Evolutionary conservation across 495 filamentous ascomycete genomes (phyloP).

Genomic region (Xylaria acuta): DNA sequence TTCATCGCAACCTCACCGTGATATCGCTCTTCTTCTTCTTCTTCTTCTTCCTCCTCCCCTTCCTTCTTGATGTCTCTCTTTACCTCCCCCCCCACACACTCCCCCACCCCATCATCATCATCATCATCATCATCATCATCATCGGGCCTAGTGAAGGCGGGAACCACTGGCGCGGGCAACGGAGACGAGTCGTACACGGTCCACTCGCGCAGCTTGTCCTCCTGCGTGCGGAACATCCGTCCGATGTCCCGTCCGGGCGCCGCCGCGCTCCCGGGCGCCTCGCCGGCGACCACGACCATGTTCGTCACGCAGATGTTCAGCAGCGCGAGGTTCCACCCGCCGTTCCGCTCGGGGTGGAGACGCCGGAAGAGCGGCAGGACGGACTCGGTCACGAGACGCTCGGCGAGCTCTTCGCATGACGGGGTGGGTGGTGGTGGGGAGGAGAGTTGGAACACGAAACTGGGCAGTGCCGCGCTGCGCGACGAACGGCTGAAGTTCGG

Average conservation of each 20-base stretch:
- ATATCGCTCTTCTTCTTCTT: background rate
- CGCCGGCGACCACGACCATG: slow-evolving; percentile 68
- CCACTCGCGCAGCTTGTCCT: slow-evolving; percentile 68
- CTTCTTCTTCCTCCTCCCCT: background rate
- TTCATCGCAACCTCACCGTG: background rate
- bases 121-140: no score
- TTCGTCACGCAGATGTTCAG: slow-evolving; percentile 89
- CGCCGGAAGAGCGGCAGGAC: slow-evolving; percentile 74
- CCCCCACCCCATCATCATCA: background rate
- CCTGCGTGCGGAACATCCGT: slow-evolving; percentile 73
- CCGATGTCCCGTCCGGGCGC: slow-evolving; percentile 60
- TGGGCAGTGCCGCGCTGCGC: slow-evolving; percentile 70
- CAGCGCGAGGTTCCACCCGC: slow-evolving; percentile 77
- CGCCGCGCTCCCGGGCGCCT: slow-evolving; percentile 26
- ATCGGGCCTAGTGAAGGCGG: background rate
- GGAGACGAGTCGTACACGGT: slow-evolving; percentile 56
- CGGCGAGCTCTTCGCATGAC: slow-evolving; percentile 61
- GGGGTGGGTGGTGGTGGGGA: slow-evolving; percentile 56
- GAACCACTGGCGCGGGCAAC: slow-evolving; percentile 26
- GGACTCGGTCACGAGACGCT: slow-evolving; percentile 70
- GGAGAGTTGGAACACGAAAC: slow-evolving; percentile 69
- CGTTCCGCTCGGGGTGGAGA: slow-evolving; percentile 68
- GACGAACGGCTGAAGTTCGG: slow-evolving; percentile 65
- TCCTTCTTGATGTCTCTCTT: slow-evolving; percentile 25
- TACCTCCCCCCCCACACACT: background rate